Evolutionary conservation across 2,329 filamentous ascomycete genomes (phyloP).

Genomic region (Pseudocercospora crystallina): DNA sequence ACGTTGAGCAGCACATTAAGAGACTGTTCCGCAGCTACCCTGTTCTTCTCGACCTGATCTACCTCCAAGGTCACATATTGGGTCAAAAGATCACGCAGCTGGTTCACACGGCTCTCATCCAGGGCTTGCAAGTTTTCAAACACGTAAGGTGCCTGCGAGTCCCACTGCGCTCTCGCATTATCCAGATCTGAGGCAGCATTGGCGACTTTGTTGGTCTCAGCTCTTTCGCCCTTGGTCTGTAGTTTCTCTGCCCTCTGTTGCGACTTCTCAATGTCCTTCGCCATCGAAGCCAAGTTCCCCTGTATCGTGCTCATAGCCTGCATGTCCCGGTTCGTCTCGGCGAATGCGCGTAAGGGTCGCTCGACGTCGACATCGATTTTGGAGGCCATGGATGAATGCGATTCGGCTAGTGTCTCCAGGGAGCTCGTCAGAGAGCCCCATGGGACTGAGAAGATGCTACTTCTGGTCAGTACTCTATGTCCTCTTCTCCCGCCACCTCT

Average conservation of each 20-base stretch:
- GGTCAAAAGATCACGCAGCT: constrained; percentile 85
- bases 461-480: constrained; percentile 21
- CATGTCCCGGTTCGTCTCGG: constrained; percentile 69
- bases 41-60: constrained; percentile 76
- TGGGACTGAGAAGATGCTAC: constrained; percentile 81
- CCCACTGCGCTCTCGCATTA: constrained; percentile 80
- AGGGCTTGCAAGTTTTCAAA: constrained; percentile 89
- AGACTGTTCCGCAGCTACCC: constrained; percentile 73
- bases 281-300: constrained; percentile 74
- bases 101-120: constrained; percentile 85
- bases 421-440: constrained; percentile 86
- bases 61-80: constrained; percentile 91
- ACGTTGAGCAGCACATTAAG: constrained; percentile 82
- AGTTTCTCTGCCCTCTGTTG: constrained; percentile 85
- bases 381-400: constrained; percentile 76
- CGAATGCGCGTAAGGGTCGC: constrained; percentile 74
- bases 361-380: constrained; percentile 90
- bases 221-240: constrained; percentile 72
- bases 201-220: constrained; percentile 75
- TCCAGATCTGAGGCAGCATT: constrained; percentile 72
- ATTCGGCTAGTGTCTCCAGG: constrained; percentile 75
- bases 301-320: constrained; percentile 78
- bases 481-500: background rate
- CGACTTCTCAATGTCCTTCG: constrained; percentile 79
- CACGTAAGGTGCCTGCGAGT: constrained; percentile 89